Evolutionary conservation across 257 asterid genomes (phyloP).

Genomic region (Sherardia arvensis): DNA sequence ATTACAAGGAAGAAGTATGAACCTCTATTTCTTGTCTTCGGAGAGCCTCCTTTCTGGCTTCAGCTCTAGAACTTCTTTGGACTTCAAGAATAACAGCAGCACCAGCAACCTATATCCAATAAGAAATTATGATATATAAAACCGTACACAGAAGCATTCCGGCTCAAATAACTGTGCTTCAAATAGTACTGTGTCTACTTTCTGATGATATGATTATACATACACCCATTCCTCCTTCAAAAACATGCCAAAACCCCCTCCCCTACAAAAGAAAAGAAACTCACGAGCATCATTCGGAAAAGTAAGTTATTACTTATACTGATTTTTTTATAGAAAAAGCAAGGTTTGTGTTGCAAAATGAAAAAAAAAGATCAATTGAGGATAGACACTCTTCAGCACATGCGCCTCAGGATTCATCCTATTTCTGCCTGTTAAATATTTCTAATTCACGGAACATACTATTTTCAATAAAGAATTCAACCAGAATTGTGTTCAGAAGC

Average conservation of each 20-base stretch:
- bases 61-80: conserved; percentile 74
- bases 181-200: neutral
- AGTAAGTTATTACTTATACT: neutral
- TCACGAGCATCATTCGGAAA: neutral
- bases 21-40: conserved; percentile 68
- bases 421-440: neutral
- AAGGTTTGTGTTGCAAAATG: too few relatives aligned
- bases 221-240: neutral
- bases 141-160: neutral
- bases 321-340: neutral
- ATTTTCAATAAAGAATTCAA: neutral
- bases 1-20: conserved; percentile 1
- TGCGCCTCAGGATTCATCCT: neutral
- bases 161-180: neutral
- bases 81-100: conserved; percentile 62
- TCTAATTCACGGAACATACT: neutral
- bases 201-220: neutral
- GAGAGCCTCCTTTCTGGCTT: conserved; percentile 77
- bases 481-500: neutral
- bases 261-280: neutral
- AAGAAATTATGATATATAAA: neutral
- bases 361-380: too few relatives aligned
- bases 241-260: neutral
- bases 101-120: conserved; percentile 62
- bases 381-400: neutral